Evolutionary conservation across 1,284 basidiomycete species (phyloP), one percentile per base, ranked within the genome.

Genomic region (Puccinia hordei): DNA sequence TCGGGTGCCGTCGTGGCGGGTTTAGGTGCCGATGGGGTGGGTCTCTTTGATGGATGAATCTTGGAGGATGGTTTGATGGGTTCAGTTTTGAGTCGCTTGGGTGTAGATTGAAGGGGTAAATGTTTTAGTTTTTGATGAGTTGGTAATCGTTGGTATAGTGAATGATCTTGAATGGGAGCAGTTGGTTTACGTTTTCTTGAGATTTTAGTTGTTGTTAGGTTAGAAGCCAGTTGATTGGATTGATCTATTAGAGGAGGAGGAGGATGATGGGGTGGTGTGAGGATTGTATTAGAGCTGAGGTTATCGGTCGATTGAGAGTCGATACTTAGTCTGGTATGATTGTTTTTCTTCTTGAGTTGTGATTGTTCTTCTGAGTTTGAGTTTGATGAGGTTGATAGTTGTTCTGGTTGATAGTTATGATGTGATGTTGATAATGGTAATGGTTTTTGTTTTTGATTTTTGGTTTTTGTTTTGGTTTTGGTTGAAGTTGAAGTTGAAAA

Each of bases 1-100:
- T 49, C n/a, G 15, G 73, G 59, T 15, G 71, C n/a, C 24, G 30
- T 4, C 22, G 24, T 9, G 51, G n/a, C 24, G 22, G 68, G 68
- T 71, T 24, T 71, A 51, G 68, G 68, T 5, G 27, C 15, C 13
- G 13, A 30, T 15, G 15, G 59, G 19, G 30, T 33, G 46, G 71
- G 22, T 13, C 33, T 19, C 30, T 30, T 24, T 53, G 71, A 19
- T 53, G 57, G 49, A 24, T 35, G 38, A 55, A 30, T 57, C n/a
- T 24, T 73, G 38, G 71, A 38, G 19, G 30, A 41, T 33, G n/a
- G 59, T 17, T 30, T 61, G 59, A 19, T 73, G 49, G 46, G 38
- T 73, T 57, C 71, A 33, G 55, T 51, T 53, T 41, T 51, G 22
- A 33, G 46, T 17, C 53, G 51, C 38, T 73, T 73, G 57, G 71